Conservation (phyloP, 441 rosid species). For the Mallotus repandus region DNA sequence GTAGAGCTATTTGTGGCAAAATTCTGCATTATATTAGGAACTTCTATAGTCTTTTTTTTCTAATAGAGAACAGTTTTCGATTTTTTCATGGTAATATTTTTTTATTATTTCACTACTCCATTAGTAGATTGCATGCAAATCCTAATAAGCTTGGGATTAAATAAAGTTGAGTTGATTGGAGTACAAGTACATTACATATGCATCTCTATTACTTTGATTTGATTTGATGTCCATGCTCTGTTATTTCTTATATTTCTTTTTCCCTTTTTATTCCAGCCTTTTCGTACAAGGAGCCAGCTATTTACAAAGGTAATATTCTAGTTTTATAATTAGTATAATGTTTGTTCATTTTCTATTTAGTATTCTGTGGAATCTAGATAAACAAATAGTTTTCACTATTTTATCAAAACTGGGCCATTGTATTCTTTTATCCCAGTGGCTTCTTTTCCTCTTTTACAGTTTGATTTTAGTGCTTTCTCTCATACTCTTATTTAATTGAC, state of each 20-base stretch:
- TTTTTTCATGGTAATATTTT: too few relatives aligned
- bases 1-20: background rate
- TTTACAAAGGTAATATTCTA: conserved; percentile 61
- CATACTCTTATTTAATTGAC: background rate
- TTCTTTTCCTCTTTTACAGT: background rate
- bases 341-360: background rate
- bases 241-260: background rate
- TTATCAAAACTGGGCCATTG: background rate
- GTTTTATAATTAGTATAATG: conserved; percentile 4
- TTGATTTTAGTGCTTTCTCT: conserved; percentile 2
- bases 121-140: too few relatives aligned
- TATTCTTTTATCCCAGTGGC: too few relatives aligned
- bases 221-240: conserved; percentile 19
- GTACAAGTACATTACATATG: background rate
- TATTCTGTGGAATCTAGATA: background rate
- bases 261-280: conserved; percentile 56
- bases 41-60: too few relatives aligned
- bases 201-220: conserved; percentile 7
- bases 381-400: background rate
- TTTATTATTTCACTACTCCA: too few relatives aligned
- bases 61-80: too few relatives aligned
- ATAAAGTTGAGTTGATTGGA: too few relatives aligned
- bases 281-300: conserved; percentile 70
- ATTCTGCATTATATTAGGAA: background rate
- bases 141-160: background rate